Conservation (phyloP, 345 rosid genomes). For the Eucalyptus coolabah region DNA sequence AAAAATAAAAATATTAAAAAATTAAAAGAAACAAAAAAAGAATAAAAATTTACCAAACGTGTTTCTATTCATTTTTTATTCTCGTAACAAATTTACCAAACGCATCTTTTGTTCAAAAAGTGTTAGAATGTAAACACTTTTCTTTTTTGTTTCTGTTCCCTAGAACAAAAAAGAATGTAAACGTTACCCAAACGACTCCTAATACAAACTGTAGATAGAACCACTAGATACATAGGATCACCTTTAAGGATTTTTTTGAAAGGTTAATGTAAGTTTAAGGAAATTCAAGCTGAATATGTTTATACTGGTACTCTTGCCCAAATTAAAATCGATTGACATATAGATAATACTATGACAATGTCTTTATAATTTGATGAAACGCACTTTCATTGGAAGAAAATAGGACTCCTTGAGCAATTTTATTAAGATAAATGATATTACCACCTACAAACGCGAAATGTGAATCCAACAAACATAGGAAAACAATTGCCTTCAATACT, state of each 20-base stretch:
- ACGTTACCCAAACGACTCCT: too few species aligned
- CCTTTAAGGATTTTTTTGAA: neutral
- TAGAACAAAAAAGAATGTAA: too few species aligned
- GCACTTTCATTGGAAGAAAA: too few species aligned
- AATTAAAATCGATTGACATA: neutral
- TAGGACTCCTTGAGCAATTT: neutral
- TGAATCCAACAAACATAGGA: neutral
- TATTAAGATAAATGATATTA: neutral
- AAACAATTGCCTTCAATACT: neutral
- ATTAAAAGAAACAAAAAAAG: too few species aligned
- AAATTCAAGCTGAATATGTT: neutral
- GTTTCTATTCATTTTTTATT: too few species aligned
- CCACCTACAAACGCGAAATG: neutral
- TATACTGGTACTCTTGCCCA: neutral
- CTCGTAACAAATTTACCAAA: too few species aligned
- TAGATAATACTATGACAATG: neutral
- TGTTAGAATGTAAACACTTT: too few species aligned
- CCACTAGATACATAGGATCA: neutral
- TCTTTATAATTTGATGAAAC: neutral
- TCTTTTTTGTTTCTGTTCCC: too few species aligned
- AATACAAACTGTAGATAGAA: neutral
- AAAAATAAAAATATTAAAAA: too few species aligned
- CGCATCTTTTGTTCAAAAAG: too few species aligned
- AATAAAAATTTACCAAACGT: too few species aligned
- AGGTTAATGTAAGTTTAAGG: neutral